Conservation (phyloP, 306 rosid species). For the Dryas octopetala region DNA sequence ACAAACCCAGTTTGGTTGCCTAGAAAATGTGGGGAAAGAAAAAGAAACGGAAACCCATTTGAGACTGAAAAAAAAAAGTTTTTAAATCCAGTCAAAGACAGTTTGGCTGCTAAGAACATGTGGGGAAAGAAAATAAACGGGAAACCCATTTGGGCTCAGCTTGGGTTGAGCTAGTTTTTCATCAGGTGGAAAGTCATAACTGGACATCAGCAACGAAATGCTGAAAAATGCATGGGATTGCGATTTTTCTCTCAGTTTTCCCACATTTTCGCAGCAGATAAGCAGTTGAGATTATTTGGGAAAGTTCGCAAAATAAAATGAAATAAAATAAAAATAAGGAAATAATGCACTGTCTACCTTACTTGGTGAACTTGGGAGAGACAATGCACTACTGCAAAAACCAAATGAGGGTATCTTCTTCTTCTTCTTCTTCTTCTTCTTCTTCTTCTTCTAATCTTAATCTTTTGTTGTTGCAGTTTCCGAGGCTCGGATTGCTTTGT, state of each 20-base stretch:
- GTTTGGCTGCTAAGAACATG: constrained; percentile 29
- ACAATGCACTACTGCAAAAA: background rate
- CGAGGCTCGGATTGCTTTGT: background rate
- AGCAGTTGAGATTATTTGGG: background rate
- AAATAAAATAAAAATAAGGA: background rate
- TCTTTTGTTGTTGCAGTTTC: constrained; percentile 22
- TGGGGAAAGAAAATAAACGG: constrained; percentile 9
- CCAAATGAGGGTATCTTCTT: background rate
- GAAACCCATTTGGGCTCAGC: background rate
- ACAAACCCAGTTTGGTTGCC: constrained; percentile 11
- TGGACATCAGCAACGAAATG: background rate
- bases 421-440: background rate
- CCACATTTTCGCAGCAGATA: constrained; percentile 26
- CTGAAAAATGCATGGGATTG: background rate
- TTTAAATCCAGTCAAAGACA: background rate
- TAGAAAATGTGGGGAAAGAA: constrained; percentile 26
- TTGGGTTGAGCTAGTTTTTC: background rate
- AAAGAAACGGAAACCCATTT: background rate
- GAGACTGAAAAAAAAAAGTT: background rate
- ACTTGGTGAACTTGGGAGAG: background rate
- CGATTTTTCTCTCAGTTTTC: background rate
- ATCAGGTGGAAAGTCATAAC: background rate
- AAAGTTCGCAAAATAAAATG: background rate
- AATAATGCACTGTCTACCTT: background rate
- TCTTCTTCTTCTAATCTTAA: background rate